Percentiles rank a stretch among this genome's conserved stretches.
phyloP scores from a whole-genome alignment of 2,329 filamentous ascomycete genomes.

The Aspergillus sergii region DNA sequence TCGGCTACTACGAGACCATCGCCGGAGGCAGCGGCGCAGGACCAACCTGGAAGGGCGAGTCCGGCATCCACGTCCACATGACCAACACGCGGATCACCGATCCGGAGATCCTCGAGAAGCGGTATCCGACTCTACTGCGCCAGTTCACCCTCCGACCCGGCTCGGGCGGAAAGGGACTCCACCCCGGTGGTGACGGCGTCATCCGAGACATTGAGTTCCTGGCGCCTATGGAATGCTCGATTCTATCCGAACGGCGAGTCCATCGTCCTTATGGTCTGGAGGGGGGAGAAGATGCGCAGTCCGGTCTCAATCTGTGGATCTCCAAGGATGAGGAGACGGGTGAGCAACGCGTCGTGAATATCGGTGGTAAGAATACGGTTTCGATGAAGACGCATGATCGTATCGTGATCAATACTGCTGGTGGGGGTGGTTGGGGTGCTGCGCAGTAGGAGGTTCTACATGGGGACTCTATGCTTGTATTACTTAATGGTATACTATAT shows the following conservation, averaged over 20 bases:
- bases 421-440: conserved; percentile 48
- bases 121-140: conserved; percentile 75
- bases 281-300: conserved; percentile 76
- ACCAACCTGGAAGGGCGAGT: conserved; percentile 73
- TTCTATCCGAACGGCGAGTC: conserved; percentile 75
- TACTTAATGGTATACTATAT: neutral
- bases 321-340: conserved; percentile 64
- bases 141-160: conserved; percentile 69
- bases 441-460: neutral
- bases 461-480: neutral
- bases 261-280: conserved; percentile 79
- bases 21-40: conserved; percentile 79
- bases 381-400: conserved; percentile 61
- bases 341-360: conserved; percentile 57
- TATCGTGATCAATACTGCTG: conserved; percentile 63
- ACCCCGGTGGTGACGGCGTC: conserved; percentile 75
- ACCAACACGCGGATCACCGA: conserved; percentile 88
- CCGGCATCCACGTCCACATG: conserved; percentile 81
- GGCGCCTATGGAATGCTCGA: conserved; percentile 76
- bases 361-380: conserved; percentile 66
- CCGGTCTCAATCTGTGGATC: conserved; percentile 87
- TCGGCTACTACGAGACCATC: conserved; percentile 88
- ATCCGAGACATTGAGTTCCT: conserved; percentile 83
- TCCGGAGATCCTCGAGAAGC: conserved; percentile 76
- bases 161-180: conserved; percentile 67